phyloP scores from a whole-genome alignment of 2,329 filamentous ascomycete species.

The Boeremia exigua region DNA sequence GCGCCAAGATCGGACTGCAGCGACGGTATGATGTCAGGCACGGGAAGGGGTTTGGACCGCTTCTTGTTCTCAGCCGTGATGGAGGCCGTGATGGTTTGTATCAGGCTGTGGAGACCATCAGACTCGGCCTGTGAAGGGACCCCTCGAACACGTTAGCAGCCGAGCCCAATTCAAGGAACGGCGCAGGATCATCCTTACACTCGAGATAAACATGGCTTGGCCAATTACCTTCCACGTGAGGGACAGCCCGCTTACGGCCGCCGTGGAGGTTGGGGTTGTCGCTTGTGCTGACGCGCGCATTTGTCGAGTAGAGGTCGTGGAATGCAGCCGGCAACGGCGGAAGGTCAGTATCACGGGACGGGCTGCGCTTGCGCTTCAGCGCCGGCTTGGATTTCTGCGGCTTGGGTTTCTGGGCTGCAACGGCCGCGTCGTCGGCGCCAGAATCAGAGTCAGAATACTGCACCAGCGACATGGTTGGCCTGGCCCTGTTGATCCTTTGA shows the following conservation, averaged over 20 bases:
- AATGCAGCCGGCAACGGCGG: conserved; percentile 82
- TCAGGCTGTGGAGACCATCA: conserved; percentile 35
- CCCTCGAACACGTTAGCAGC: conserved; percentile 46
- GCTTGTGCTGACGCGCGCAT: conserved; percentile 74
- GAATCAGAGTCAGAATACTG: conserved; percentile 61
- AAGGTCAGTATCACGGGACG: conserved; percentile 48
- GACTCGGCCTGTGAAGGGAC: conserved; percentile 46
- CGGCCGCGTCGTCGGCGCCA: conserved; percentile 46
- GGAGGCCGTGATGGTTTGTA: conserved; percentile 32
- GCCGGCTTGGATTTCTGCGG: conserved; percentile 15
- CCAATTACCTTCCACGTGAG: conserved; percentile 90
- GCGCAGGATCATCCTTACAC: conserved; percentile 66
- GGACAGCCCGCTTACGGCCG: conserved; percentile 79
- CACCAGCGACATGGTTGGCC: conserved; percentile 41
- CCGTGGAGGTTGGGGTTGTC: conserved; percentile 88
- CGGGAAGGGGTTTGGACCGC: conserved; percentile 29
- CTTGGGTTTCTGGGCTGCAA: conserved; percentile 17
- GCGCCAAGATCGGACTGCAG: conserved; percentile 79
- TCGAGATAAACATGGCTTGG: conserved; percentile 91
- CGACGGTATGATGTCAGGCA: conserved; percentile 66
- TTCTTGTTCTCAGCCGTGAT: conserved; percentile 27
- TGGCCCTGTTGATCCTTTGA: conserved; percentile 20
- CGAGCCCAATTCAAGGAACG: conserved; percentile 17
- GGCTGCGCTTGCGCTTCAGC: conserved; percentile 43
- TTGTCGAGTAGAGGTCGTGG: conserved; percentile 87